These are phyloP conservation scores for Diaporthe sp. DNA, from an alignment of 2,329 filamentous ascomycete species.

Conservation along the genomic window DNA sequence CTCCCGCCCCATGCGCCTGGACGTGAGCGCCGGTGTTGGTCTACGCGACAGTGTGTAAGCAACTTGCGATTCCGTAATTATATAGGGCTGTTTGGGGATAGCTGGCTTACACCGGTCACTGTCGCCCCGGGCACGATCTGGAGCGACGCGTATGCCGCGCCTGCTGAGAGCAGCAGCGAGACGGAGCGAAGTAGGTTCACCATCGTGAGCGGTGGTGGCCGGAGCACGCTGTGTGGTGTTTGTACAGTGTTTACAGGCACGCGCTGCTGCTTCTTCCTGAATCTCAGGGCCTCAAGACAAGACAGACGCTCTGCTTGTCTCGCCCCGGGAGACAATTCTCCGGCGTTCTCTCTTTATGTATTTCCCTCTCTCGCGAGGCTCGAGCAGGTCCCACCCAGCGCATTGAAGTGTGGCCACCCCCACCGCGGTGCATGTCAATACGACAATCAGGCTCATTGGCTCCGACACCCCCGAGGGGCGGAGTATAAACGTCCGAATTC, in stretches of 20 bases:
- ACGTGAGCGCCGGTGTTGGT: slow-evolving; percentile 61
- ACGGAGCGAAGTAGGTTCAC: slow-evolving; percentile 34
- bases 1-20: slow-evolving; percentile 76
- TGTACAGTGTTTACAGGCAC: not conserved
- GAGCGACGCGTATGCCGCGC: slow-evolving; percentile 45
- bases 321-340: not conserved
- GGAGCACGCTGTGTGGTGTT: not conserved
- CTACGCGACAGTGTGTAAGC: slow-evolving; percentile 12
- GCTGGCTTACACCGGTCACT: slow-evolving; percentile 46
- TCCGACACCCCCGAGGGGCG: slow-evolving; percentile 35
- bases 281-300: not conserved
- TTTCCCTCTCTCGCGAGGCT: not conserved
- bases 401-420: slow-evolving; percentile 8
- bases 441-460: slow-evolving; percentile 29
- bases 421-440: slow-evolving; percentile 22
- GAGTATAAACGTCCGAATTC: slow-evolving; percentile 31
- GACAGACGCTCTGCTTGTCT: not conserved
- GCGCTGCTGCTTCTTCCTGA: not conserved
- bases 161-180: slow-evolving; percentile 45
- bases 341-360: not conserved
- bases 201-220: slow-evolving; percentile 28
- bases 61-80: not conserved
- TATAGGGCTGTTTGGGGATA: not conserved
- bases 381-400: slow-evolving; percentile 9
- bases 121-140: slow-evolving; percentile 49